Conservation (phyloP, 2,329 filamentous ascomycete species). For the Penicillium glabrum region DNA sequence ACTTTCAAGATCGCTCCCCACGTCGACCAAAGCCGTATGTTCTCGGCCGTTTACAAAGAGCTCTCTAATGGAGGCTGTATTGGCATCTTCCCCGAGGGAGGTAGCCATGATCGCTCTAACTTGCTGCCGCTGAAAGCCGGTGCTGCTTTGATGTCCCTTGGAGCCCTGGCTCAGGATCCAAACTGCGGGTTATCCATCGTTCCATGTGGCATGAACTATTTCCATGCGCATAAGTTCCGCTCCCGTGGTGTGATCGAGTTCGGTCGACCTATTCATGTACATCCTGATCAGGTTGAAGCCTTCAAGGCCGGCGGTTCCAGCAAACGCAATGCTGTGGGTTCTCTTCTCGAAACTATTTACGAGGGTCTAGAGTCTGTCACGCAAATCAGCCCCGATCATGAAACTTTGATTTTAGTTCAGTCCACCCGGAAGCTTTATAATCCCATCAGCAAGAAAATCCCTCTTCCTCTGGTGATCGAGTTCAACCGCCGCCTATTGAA, state of each 20-base stretch:
- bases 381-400: constrained; percentile 85
- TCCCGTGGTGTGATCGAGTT: constrained; percentile 93
- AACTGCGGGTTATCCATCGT: constrained; percentile 86
- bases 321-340: constrained; percentile 24
- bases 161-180: constrained; percentile 76
- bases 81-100: constrained; percentile 92
- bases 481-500: constrained; percentile 84
- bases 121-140: constrained; percentile 88
- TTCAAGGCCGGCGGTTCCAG: constrained; percentile 70
- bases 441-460: constrained; percentile 85
- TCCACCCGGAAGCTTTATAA: constrained; percentile 88
- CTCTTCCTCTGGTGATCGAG: constrained; percentile 87
- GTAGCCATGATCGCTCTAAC: constrained; percentile 89
- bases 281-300: constrained; percentile 75
- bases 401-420: constrained; percentile 90
- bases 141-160: constrained; percentile 93
- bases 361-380: constrained; percentile 81
- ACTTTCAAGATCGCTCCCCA: constrained; percentile 84
- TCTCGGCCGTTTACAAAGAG: constrained; percentile 85
- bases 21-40: constrained; percentile 87
- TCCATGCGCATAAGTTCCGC: constrained; percentile 94
- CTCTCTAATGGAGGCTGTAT: constrained; percentile 82
- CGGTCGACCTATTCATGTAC: constrained; percentile 81
- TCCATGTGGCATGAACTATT: constrained; percentile 96
- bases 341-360: constrained; percentile 72